Conservation (phyloP, 306 rosid species). For the Inga laurina region DNA sequence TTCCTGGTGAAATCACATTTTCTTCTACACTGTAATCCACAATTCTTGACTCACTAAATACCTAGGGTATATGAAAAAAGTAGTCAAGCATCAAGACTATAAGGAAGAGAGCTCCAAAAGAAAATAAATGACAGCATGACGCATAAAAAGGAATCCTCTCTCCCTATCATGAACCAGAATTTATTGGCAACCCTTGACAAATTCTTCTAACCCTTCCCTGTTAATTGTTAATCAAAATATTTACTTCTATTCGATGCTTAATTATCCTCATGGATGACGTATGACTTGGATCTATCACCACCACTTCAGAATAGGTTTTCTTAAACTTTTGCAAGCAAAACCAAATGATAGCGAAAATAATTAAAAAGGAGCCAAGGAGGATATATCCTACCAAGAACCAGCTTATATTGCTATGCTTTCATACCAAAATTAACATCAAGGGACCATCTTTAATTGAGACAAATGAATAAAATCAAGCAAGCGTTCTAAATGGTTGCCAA, state of each 20-base stretch:
- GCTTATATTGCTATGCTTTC: slow-evolving; percentile 3
- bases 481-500: background rate
- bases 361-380: slow-evolving; percentile 17
- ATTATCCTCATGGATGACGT: background rate
- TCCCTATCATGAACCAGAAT: background rate
- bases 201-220: background rate
- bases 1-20: slow-evolving; percentile 62
- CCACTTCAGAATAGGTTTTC: slow-evolving; percentile 6
- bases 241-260: background rate
- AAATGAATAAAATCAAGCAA: background rate
- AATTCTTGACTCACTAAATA: slow-evolving; percentile 81
- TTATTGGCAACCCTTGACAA: background rate
- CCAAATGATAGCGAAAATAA: background rate
- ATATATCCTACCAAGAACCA: slow-evolving; percentile 18
- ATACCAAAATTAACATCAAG: background rate
- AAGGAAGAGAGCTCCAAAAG: background rate
- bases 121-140: background rate
- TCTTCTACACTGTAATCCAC: slow-evolving; percentile 69
- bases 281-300: background rate
- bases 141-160: background rate
- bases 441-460: background rate
- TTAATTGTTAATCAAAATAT: background rate
- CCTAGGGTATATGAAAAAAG: slow-evolving; percentile 39
- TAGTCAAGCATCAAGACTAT: slow-evolving; percentile 12
- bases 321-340: background rate